These are phyloP conservation scores for Chlamydomonas applanata DNA, from an alignment of 139 green algal genomes.

Conservation along the genomic window DNA sequence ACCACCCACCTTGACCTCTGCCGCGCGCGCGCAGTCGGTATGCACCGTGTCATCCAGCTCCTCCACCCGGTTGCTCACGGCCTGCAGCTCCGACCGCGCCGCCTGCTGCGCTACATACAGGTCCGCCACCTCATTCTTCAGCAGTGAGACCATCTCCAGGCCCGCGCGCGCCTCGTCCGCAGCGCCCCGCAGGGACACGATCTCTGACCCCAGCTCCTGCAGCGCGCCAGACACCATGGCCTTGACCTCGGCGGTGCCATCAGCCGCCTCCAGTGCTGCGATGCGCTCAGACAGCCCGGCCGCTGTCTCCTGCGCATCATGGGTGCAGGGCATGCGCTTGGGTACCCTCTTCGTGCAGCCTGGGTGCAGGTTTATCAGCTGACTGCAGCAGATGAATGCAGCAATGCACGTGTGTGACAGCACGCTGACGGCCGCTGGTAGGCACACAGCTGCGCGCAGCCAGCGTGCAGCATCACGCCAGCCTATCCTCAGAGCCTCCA, in stretches of 20 bases:
- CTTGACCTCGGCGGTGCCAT: neutral
- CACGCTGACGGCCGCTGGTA: too few relatives aligned
- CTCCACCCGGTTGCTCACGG: neutral
- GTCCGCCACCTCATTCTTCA: neutral
- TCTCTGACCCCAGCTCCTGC: neutral
- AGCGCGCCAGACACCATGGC: neutral
- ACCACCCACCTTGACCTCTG: neutral
- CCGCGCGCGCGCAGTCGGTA: neutral
- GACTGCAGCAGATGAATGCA: too few relatives aligned
- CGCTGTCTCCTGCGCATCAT: neutral
- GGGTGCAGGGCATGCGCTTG: too few relatives aligned
- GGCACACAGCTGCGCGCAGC: too few relatives aligned
- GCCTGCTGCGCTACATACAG: neutral
- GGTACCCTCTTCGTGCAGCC: too few relatives aligned
- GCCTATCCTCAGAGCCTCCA: neutral
- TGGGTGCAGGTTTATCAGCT: too few relatives aligned
- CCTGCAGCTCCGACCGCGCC: neutral
- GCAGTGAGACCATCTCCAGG: neutral
- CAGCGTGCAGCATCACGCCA: neutral
- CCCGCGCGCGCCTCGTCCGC: neutral
- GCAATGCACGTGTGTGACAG: too few relatives aligned
- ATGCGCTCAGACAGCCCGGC: neutral
- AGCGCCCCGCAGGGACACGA: neutral
- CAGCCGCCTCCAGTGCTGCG: neutral
- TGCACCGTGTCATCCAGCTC: neutral